These are phyloP conservation scores for Fusarium gaditjirri DNA, from an alignment of 2,329 filamentous ascomycete genomes.

Conservation along the genomic window DNA sequence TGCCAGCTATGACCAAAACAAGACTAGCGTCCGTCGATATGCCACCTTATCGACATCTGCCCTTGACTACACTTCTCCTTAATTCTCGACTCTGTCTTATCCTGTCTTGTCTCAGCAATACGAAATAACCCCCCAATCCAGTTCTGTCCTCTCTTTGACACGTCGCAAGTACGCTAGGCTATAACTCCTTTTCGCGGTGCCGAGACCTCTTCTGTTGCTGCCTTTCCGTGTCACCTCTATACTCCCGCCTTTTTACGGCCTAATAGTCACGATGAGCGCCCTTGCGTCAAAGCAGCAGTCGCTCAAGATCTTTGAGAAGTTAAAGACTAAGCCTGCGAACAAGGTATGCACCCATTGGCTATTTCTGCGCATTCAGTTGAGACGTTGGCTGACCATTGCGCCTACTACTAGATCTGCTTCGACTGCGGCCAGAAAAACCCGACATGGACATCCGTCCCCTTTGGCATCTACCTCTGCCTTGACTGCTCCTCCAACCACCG, in stretches of 20 bases:
- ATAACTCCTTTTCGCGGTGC: slow-evolving; percentile 7
- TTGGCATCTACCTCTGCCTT: slow-evolving; percentile 97
- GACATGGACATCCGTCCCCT: slow-evolving; percentile 96
- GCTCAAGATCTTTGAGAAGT: slow-evolving; percentile 96
- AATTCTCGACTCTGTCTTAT: slow-evolving; percentile 39
- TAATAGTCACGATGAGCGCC: slow-evolving; percentile 65
- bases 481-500: slow-evolving; percentile 98
- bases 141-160: slow-evolving; percentile 33
- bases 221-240: slow-evolving; percentile 13
- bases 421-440: slow-evolving; percentile 98
- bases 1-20: slow-evolving; percentile 45
- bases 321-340: slow-evolving; percentile 94
- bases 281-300: slow-evolving; percentile 93
- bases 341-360: slow-evolving; percentile 70
- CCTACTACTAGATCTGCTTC: slow-evolving; percentile 81
- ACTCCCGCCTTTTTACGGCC: slow-evolving; percentile 18
- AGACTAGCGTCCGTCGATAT: slow-evolving; percentile 53
- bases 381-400: slow-evolving; percentile 17
- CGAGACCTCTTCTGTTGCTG: not conserved
- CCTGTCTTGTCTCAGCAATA: slow-evolving; percentile 30
- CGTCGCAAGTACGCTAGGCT: slow-evolving; percentile 23
- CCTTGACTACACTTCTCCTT: slow-evolving; percentile 50
- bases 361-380: not conserved
- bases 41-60: slow-evolving; percentile 54
- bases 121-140: slow-evolving; percentile 1